Evolutionary conservation across 129 eudicot species (phyloP).

Genomic region (Centella asiatica): DNA sequence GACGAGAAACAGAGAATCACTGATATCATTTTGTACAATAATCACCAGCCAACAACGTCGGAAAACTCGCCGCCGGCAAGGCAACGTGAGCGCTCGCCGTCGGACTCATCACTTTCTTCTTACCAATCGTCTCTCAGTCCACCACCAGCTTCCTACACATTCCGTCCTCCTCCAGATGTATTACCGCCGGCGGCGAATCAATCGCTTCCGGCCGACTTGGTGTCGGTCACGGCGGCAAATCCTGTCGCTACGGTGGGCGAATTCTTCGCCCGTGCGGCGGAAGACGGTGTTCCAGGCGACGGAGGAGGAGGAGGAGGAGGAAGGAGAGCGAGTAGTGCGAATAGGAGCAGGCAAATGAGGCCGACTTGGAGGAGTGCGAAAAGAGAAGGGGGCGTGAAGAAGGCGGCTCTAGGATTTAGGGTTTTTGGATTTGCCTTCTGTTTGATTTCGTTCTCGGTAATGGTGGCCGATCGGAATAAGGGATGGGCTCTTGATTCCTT

Average conservation of each 20-base stretch:
- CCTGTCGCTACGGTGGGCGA: background rate
- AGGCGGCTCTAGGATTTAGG: slow-evolving; percentile 71
- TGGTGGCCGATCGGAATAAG: slow-evolving; percentile 72
- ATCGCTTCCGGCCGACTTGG: slow-evolving; percentile 20
- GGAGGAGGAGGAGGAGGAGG: too few species aligned
- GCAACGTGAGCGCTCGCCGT: background rate
- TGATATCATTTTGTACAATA: background rate
- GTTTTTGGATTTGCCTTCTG: slow-evolving; percentile 60
- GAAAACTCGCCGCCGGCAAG: slow-evolving; percentile 9
- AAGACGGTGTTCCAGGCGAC: too few species aligned
- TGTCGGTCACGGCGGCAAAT: slow-evolving; percentile 26
- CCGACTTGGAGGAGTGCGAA: slow-evolving; percentile 20
- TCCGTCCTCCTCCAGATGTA: background rate
- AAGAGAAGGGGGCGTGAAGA: slow-evolving; percentile 50
- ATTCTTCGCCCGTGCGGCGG: slow-evolving; percentile 13
- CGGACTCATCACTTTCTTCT: slow-evolving; percentile 33
- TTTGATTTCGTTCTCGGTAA: slow-evolving; percentile 74
- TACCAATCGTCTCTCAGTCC: slow-evolving; percentile 21
- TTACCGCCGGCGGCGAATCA: slow-evolving; percentile 14
- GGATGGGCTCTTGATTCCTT: slow-evolving; percentile 96
- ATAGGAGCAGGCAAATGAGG: slow-evolving; percentile 29
- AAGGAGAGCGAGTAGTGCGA: background rate
- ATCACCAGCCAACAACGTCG: background rate
- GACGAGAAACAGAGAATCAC: background rate
- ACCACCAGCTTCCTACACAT: background rate